These are phyloP conservation scores for Trebouxia sp. DNA, from an alignment of 139 green algal species.

Conservation along the genomic window DNA sequence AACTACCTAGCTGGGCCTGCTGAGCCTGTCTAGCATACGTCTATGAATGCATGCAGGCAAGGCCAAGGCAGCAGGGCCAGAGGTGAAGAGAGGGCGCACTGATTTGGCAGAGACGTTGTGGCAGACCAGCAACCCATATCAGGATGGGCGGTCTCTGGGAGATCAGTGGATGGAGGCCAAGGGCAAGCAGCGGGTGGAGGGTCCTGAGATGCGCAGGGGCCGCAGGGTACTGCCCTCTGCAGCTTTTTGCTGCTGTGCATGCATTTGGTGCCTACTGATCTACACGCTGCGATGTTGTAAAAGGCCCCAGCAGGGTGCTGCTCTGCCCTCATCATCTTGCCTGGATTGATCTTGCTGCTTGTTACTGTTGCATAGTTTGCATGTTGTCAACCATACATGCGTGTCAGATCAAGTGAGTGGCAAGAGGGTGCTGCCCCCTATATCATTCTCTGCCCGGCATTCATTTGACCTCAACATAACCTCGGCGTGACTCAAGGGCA, in stretches of 20 bases:
- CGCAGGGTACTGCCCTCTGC: neutral
- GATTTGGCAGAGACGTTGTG: constrained; percentile 32
- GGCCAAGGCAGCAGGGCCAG: constrained; percentile 18
- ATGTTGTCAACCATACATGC: too few relatives aligned
- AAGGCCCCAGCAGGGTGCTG: too few relatives aligned
- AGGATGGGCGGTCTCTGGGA: constrained; percentile 29
- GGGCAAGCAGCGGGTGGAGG: constrained; percentile 22
- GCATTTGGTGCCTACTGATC: neutral
- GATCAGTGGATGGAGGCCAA: constrained; percentile 29
- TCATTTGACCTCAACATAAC: too few relatives aligned
- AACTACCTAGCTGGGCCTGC: too few relatives aligned
- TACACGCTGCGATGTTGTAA: too few relatives aligned
- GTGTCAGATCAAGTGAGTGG: too few relatives aligned
- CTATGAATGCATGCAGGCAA: neutral
- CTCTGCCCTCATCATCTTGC: too few relatives aligned
- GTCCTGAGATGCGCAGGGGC: constrained; percentile 29
- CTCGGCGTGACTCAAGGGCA: too few relatives aligned
- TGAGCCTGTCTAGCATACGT: neutral
- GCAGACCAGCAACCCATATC: constrained; percentile 33
- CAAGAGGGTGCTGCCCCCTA: too few relatives aligned
- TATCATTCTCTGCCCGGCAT: too few relatives aligned
- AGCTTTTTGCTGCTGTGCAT: neutral
- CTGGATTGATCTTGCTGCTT: too few relatives aligned
- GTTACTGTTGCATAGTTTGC: too few relatives aligned
- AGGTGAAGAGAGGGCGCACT: constrained; percentile 8